Evolutionary conservation across 2,329 filamentous ascomycete species (phyloP), one percentile per base, ranked within the genome.

Genomic region (Fusarium bactridioides): DNA sequence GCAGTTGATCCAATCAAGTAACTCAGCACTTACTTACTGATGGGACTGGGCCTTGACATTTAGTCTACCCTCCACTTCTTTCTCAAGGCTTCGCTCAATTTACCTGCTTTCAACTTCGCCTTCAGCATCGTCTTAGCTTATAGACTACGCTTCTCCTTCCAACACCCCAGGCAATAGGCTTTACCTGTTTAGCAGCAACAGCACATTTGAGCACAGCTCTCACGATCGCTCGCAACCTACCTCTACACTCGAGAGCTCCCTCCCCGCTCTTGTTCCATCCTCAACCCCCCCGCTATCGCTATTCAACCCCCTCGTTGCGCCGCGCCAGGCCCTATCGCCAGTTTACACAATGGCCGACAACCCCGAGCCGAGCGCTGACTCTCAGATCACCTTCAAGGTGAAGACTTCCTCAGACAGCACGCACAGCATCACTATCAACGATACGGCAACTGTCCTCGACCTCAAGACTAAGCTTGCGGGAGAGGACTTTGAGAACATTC

Each of bases 391-490:
- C 82, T 98, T 99, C 89, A 96, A 94, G 85, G 92, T 99, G 83
- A 99, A 98, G 86, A 93, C 94, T n/a, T 95, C 94, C n/a, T 92
- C 91, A 77, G 95, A 98, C 80, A 91, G 89, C 80, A 94, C 93
- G 82, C 95, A 94, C 80, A 91, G 89, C 58, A 86, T 99, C 80
- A 97, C 94, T 63, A 91, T 98, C 79, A 83, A 92, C 64, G 88
- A 92, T 74, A 89, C 90, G 40, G 93, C 92, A 54, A 93, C 92
- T 12, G 92, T 98, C 47, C 87, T 89, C 64, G 94, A 98, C 69
- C 89, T 99, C 77, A 99, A 99, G 88, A 89, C 88, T 70, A 97
- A 95, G 86, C 91, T 99, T 43, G 90, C 95, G 10, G 88, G 89
- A 37, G 84, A 90, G 64, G 94, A 97, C 77, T 94, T 92, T 79